A percentile compares a stretch with the other conserved stretches of the same genome.
Conservation (phyloP, 768 basidiomycete species). For the Crepidotus variabilis region DNA sequence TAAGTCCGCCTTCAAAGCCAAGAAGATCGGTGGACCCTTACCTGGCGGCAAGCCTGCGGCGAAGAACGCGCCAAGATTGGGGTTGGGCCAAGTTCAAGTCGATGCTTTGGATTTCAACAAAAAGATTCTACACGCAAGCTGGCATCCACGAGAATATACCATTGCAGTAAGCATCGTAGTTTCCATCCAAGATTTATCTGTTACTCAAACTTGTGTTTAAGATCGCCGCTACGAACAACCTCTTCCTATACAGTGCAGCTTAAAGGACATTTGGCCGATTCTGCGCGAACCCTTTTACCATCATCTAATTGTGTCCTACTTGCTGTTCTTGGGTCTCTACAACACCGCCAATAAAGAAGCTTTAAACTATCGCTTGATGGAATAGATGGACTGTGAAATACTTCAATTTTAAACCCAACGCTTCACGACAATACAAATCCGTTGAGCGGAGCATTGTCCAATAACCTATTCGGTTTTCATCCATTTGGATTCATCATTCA, state of each 20-base stretch:
- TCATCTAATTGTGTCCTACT: constrained; percentile 13
- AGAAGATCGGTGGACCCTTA: constrained; percentile 91
- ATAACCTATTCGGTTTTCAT: neutral
- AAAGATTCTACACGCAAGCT: constrained; percentile 94
- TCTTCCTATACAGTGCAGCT: constrained; percentile 82
- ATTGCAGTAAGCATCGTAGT: constrained; percentile 71
- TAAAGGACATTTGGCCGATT: constrained; percentile 24
- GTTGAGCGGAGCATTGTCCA: neutral
- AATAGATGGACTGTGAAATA: neutral
- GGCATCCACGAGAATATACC: constrained; percentile 98
- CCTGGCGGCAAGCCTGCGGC: constrained; percentile 64
- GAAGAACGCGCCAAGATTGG: constrained; percentile 76
- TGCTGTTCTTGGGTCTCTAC: constrained; percentile 6
- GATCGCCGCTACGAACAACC: constrained; percentile 97
- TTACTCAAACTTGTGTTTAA: constrained; percentile 26
- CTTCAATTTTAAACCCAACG: neutral
- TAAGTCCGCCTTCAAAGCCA: constrained; percentile 98
- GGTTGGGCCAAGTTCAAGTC: constrained; percentile 81
- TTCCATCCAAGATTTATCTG: neutral
- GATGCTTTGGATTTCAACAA: constrained; percentile 92
- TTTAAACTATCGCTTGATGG: neutral
- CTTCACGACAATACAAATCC: neutral
- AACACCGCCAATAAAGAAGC: neutral
- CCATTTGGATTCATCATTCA: neutral
- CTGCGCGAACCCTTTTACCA: constrained; percentile 9